phyloP scores from a whole-genome alignment of 2,329 filamentous ascomycete genomes.

The Fusarium paranaense region DNA sequence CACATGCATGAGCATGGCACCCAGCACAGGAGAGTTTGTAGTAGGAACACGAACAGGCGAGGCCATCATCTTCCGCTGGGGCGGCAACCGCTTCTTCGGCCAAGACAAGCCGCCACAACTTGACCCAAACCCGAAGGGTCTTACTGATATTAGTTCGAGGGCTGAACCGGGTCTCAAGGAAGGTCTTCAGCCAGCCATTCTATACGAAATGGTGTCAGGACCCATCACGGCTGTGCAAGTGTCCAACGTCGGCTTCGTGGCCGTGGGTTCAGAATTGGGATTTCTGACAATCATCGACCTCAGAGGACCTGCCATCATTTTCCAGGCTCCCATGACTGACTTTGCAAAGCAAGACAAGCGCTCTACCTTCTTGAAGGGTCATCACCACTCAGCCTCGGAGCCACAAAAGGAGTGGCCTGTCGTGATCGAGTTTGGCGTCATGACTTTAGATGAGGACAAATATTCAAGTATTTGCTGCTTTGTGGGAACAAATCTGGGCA shows the following conservation, averaged over 20 bases:
- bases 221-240: slow-evolving; percentile 82
- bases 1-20: slow-evolving; percentile 81
- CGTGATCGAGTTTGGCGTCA: slow-evolving; percentile 88
- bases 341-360: slow-evolving; percentile 82
- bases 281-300: slow-evolving; percentile 86
- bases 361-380: slow-evolving; percentile 73
- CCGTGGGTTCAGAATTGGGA: slow-evolving; percentile 85
- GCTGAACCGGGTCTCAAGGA: slow-evolving; percentile 80
- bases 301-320: slow-evolving; percentile 87
- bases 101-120: slow-evolving; percentile 64
- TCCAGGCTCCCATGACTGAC: slow-evolving; percentile 77
- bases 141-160: slow-evolving; percentile 80
- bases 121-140: slow-evolving; percentile 72
- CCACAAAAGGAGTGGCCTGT: slow-evolving; percentile 78
- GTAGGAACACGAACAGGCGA: slow-evolving; percentile 88
- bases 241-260: slow-evolving; percentile 94
- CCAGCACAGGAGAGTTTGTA: slow-evolving; percentile 85
- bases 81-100: slow-evolving; percentile 79
- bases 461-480: slow-evolving; percentile 96
- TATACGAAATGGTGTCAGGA: slow-evolving; percentile 87
- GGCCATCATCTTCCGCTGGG: slow-evolving; percentile 88
- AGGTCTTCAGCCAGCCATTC: slow-evolving; percentile 81
- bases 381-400: slow-evolving; percentile 50
- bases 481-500: slow-evolving; percentile 87
- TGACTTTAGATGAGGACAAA: slow-evolving; percentile 92